Percentiles rank a stretch among this genome's conserved stretches.
Evolutionary conservation across 345 rosid species (phyloP).

Genomic region (Boechera divaricarpa): DNA sequence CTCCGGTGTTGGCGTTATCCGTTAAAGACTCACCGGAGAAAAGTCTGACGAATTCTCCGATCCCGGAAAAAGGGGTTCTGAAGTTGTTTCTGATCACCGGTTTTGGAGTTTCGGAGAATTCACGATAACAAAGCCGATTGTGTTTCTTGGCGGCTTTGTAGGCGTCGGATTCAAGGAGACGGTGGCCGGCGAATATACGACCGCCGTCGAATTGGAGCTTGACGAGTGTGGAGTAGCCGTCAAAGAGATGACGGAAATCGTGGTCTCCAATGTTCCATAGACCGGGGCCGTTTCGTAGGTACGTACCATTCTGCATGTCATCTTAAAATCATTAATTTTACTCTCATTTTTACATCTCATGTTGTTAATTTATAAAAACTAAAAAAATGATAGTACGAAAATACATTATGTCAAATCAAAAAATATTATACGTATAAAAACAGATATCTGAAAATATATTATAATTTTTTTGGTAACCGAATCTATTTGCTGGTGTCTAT

Average conservation of each 20-base stretch:
- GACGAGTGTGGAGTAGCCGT: constrained; percentile 83
- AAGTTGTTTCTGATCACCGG: constrained; percentile 34
- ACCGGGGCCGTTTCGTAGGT: constrained; percentile 94
- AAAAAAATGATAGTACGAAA: not conserved
- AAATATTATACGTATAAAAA: not conserved
- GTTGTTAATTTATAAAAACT: not conserved
- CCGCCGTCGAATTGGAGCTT: constrained; percentile 77
- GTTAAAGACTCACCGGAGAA: constrained; percentile 90
- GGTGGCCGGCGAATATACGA: constrained; percentile 69
- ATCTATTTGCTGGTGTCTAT: not conserved
- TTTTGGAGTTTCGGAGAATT: constrained; percentile 89
- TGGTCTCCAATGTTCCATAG: constrained; percentile 81
- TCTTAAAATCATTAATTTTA: not conserved
- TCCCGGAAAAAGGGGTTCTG: constrained; percentile 65
- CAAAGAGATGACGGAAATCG: constrained; percentile 94
- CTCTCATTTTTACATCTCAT: not conserved
- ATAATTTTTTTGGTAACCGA: not conserved
- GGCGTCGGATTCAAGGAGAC: constrained; percentile 84
- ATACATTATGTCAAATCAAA: not conserved
- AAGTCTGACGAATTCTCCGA: constrained; percentile 70
- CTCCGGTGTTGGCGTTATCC: constrained; percentile 94
- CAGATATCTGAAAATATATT: not conserved
- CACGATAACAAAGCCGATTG: constrained; percentile 77
- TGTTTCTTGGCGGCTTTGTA: constrained; percentile 82
- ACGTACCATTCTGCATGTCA: constrained; percentile 83